phyloP scores from a whole-genome alignment of 331 rosid genomes.

The Malus hybrid region DNA sequence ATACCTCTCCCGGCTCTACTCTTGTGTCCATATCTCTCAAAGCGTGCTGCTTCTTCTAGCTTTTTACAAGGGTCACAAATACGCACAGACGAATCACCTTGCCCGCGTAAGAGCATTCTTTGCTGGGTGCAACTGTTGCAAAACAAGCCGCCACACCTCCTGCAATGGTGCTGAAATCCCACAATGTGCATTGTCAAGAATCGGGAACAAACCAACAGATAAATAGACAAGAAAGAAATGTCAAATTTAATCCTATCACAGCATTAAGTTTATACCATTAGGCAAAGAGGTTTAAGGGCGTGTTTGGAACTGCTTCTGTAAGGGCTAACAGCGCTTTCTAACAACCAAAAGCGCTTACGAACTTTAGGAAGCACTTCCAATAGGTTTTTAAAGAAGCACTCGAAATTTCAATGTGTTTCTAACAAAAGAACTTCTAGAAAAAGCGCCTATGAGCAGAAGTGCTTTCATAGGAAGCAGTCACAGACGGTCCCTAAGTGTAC shows the following conservation, averaged over 20 bases:
- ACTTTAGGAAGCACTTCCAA: neutral
- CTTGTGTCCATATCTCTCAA: conserved; percentile 77
- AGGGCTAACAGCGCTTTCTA: neutral
- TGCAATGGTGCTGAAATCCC: conserved; percentile 82
- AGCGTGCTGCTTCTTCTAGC: conserved; percentile 90
- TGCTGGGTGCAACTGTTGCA: conserved; percentile 75
- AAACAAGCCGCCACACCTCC: conserved; percentile 93
- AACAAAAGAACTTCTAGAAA: neutral
- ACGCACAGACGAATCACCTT: conserved; percentile 94
- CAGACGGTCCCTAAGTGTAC: neutral
- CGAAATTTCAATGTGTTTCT: neutral
- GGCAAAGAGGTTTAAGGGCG: neutral
- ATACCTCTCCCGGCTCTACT: conserved; percentile 63
- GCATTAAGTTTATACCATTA: neutral
- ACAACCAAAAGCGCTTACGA: neutral
- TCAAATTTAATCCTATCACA: neutral
- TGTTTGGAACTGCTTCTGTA: neutral
- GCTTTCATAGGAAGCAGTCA: neutral
- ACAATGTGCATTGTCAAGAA: conserved; percentile 5
- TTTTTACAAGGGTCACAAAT: conserved; percentile 91
- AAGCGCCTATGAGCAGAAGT: neutral
- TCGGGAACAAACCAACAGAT: neutral
- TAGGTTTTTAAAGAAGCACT: neutral
- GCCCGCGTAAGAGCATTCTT: conserved; percentile 89
- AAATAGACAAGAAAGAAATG: neutral